These are phyloP conservation scores for Arthrobotrys iridis DNA, from an alignment of 2,329 filamentous ascomycete species.

Conservation along the genomic window DNA sequence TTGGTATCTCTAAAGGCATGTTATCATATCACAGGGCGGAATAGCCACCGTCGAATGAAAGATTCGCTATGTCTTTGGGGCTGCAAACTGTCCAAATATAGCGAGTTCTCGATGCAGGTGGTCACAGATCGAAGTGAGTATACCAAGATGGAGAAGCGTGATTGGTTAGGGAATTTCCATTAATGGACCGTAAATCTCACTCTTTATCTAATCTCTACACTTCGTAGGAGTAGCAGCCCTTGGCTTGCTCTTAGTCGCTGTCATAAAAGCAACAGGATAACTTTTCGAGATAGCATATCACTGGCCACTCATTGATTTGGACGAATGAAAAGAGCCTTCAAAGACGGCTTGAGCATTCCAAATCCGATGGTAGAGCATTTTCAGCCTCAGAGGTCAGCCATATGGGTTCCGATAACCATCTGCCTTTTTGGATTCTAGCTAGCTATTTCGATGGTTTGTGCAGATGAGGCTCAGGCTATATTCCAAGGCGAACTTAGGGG, in stretches of 20 bases:
- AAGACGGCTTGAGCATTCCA: neutral
- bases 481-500: neutral
- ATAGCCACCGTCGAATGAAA: neutral
- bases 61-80: neutral
- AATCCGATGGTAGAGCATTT: slow-evolving; percentile 15
- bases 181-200: neutral
- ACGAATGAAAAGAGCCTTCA: neutral
- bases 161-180: neutral
- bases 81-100: neutral
- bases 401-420: neutral
- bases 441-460: neutral
- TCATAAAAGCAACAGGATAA: neutral
- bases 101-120: neutral
- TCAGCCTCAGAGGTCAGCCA: slow-evolving; percentile 29
- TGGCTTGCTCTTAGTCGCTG: neutral
- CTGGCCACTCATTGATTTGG: neutral
- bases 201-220: neutral
- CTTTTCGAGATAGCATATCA: neutral
- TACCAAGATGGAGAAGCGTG: neutral
- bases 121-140: neutral
- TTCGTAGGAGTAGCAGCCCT: neutral
- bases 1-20: too few relatives aligned
- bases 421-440: neutral
- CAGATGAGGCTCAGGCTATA: slow-evolving; percentile 2
- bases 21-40: neutral